phyloP scores from a whole-genome alignment of 352 stramenopile genomes.

The Phytopythium cucurbitacearum region DNA sequence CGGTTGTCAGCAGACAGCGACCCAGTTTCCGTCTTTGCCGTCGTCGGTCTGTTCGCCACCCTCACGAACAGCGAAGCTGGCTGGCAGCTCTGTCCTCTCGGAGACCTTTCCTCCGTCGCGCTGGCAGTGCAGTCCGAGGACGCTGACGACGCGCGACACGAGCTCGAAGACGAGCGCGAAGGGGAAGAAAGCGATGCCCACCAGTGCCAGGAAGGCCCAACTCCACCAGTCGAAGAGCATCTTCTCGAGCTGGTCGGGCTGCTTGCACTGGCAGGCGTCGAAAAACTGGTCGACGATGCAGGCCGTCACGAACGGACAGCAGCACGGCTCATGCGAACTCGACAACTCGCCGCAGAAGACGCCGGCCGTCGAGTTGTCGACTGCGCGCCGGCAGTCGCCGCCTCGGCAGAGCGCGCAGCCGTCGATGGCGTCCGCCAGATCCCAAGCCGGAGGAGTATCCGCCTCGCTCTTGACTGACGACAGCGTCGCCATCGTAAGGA shows the following conservation, averaged over 20 bases:
- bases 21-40: too few species aligned
- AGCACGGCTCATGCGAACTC: slow-evolving; percentile 62
- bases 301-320: slow-evolving; percentile 65
- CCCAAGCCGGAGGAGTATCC: not conserved
- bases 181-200: slow-evolving; percentile 1
- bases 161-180: slow-evolving; percentile 4
- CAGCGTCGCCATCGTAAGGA: too few species aligned
- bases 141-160: not conserved
- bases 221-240: slow-evolving; percentile 8
- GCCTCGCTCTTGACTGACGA: too few species aligned
- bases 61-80: too few species aligned
- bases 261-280: slow-evolving; percentile 49
- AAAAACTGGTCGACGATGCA: slow-evolving; percentile 73
- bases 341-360: slow-evolving; percentile 70
- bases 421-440: slow-evolving; percentile 11
- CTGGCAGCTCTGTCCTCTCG: too few species aligned
- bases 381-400: slow-evolving; percentile 61
- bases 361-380: slow-evolving; percentile 40
- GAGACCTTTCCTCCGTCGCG: not conserved
- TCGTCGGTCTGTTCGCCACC: too few species aligned
- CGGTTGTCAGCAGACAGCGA: too few species aligned
- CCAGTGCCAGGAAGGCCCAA: not conserved
- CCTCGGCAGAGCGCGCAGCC: slow-evolving; percentile 56
- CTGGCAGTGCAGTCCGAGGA: slow-evolving; percentile 1
- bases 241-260: slow-evolving; percentile 13